Conservation (phyloP, 768 basidiomycete genomes). For the Lentinula lateritia region DNA sequence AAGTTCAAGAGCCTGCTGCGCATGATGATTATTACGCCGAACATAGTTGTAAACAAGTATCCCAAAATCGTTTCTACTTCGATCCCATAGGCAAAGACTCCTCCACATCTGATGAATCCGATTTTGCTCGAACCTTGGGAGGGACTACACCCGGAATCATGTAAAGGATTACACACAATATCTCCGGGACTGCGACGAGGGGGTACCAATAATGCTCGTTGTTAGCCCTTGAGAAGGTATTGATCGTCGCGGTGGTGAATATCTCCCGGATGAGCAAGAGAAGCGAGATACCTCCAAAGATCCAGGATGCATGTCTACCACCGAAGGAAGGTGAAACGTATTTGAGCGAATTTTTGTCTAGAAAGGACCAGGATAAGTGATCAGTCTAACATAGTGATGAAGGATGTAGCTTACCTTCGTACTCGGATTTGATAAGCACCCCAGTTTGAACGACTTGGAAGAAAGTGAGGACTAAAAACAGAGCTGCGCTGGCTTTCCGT, state of each 20-base stretch:
- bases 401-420: neutral
- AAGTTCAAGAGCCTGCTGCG: too few relatives aligned
- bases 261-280: conserved; percentile 33
- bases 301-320: conserved; percentile 20
- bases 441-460: conserved; percentile 26
- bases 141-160: conserved; percentile 29
- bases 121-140: neutral
- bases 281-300: conserved; percentile 26
- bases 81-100: too few relatives aligned
- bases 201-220: conserved; percentile 39
- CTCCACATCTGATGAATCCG: neutral
- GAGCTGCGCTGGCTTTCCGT: conserved; percentile 24
- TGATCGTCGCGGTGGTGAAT: conserved; percentile 29
- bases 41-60: too few relatives aligned
- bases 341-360: neutral
- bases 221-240: conserved; percentile 16
- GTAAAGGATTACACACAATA: conserved; percentile 31
- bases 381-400: neutral
- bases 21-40: too few relatives aligned
- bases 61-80: too few relatives aligned
- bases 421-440: conserved; percentile 9
- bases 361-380: conserved; percentile 4
- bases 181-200: conserved; percentile 31
- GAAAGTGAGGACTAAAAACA: conserved; percentile 32
- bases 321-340: conserved; percentile 13